Percentiles rank a stretch among this genome's conserved stretches.
phyloP scores from a whole-genome alignment of 495 filamentous ascomycete species.

The Chaetomium tenue region DNA sequence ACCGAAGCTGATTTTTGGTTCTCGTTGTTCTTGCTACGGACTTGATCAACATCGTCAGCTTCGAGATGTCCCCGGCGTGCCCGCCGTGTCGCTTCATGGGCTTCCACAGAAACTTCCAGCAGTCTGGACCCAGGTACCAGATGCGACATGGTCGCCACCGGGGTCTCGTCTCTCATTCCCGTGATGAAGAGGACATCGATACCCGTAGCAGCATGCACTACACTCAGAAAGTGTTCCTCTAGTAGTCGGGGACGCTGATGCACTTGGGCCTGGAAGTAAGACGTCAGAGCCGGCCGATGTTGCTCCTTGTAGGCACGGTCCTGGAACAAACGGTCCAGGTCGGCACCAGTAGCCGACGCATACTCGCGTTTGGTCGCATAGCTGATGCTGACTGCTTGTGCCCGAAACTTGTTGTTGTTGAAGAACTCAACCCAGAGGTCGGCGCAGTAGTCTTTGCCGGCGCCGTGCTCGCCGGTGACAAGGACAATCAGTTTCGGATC shows the following conservation, averaged over 20 bases:
- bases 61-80: slow-evolving; percentile 38
- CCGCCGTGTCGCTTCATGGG: slow-evolving; percentile 45
- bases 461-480: slow-evolving; percentile 58
- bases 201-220: slow-evolving; percentile 47
- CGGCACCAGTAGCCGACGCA: slow-evolving; percentile 51
- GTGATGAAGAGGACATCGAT: slow-evolving; percentile 61
- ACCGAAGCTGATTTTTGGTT: slow-evolving; percentile 15
- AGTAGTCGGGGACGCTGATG: slow-evolving; percentile 48
- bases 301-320: slow-evolving; percentile 63
- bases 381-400: slow-evolving; percentile 57
- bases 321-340: slow-evolving; percentile 48
- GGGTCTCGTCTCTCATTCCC: slow-evolving; percentile 64
- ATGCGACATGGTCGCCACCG: slow-evolving; percentile 55
- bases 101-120: slow-evolving; percentile 54
- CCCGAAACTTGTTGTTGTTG: slow-evolving; percentile 39
- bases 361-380: slow-evolving; percentile 60
- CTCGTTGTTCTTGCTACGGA: slow-evolving; percentile 3
- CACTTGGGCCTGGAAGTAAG: slow-evolving; percentile 54
- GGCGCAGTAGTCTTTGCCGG: slow-evolving; percentile 63
- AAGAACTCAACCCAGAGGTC: slow-evolving; percentile 51
- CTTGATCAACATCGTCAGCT: neutral
- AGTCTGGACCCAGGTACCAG: slow-evolving; percentile 56
- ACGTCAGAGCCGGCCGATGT: slow-evolving; percentile 55
- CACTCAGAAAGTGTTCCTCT: slow-evolving; percentile 56
- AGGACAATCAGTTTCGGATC: slow-evolving; percentile 57